These are phyloP conservation scores for Leptodermis oblonga DNA, from an alignment of 257 asterid genomes.

Conservation along the genomic window DNA sequence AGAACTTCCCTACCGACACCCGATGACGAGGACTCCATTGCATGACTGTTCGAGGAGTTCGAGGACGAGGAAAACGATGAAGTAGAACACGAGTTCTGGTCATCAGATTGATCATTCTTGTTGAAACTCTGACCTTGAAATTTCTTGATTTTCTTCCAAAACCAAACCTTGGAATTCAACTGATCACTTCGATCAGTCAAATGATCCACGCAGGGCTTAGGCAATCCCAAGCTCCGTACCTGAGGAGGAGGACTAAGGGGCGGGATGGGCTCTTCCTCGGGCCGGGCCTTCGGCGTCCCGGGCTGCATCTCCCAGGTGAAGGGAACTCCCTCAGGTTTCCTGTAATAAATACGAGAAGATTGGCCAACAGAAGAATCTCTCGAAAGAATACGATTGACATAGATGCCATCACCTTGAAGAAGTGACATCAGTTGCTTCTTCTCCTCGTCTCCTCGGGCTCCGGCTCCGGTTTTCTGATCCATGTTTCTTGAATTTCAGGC, in stretches of 20 bases:
- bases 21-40: constrained; percentile 26
- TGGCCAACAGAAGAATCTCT: constrained; percentile 44
- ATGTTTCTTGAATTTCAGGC: too few species aligned
- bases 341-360: constrained; percentile 50
- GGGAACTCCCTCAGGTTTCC: constrained; percentile 61
- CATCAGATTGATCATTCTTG: constrained; percentile 33
- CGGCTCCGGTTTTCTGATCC: constrained; percentile 20
- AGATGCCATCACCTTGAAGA: constrained; percentile 44
- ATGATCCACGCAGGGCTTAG: constrained; percentile 41
- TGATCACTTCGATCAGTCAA: constrained; percentile 6
- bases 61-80: constrained; percentile 31
- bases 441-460: too few species aligned
- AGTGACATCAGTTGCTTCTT: constrained; percentile 24
- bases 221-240: constrained; percentile 44
- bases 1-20: constrained; percentile 11
- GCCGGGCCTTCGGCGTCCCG: constrained; percentile 56
- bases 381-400: constrained; percentile 37
- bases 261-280: constrained; percentile 36
- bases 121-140: constrained; percentile 10
- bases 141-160: constrained; percentile 22
- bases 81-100: constrained; percentile 36
- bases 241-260: constrained; percentile 69
- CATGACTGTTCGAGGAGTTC: constrained; percentile 16
- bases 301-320: constrained; percentile 78
- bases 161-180: constrained; percentile 22